Conservation (phyloP, 768 basidiomycete genomes). For the Lenzites betulinus region DNA sequence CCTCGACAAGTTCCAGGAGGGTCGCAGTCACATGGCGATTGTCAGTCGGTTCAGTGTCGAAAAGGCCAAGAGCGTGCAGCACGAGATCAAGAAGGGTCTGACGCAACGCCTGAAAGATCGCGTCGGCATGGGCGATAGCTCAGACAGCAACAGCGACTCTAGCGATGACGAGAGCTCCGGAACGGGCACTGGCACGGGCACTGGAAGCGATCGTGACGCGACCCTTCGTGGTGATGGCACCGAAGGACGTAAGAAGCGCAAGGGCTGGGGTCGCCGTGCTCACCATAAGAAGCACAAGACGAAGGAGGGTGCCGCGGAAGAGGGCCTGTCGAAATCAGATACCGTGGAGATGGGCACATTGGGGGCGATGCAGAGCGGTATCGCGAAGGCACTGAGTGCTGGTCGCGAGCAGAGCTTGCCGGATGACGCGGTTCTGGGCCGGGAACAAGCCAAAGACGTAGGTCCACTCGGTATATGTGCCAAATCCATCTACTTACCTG, state of each 20-base stretch:
- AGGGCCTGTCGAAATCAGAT: conserved; percentile 24
- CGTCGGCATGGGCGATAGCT: conserved; percentile 64
- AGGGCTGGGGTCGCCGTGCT: conserved; percentile 14
- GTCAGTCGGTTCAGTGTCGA: conserved; percentile 75
- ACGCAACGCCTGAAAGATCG: conserved; percentile 72
- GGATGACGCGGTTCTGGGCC: conserved; percentile 75
- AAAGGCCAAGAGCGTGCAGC: conserved; percentile 74
- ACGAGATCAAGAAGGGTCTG: conserved; percentile 73
- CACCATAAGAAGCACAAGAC: conserved; percentile 16
- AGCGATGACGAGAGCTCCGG: conserved; percentile 14
- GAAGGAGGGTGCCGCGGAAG: conserved; percentile 8
- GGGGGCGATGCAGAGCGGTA: conserved; percentile 29
- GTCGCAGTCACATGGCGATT: conserved; percentile 85
- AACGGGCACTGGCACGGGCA: conserved; percentile 9
- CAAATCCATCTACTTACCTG: not conserved
- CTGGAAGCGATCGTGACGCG: conserved; percentile 28
- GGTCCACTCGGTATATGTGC: conserved; percentile 20
- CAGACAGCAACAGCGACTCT: conserved; percentile 51
- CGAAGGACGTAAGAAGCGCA: conserved; percentile 26
- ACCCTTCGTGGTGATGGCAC: conserved; percentile 18
- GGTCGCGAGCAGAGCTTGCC: conserved; percentile 74
- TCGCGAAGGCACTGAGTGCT: conserved; percentile 28
- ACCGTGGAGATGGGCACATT: conserved; percentile 27
- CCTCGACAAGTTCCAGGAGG: conserved; percentile 84
- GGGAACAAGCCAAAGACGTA: conserved; percentile 67